Evolutionary conservation across 2,329 filamentous ascomycete genomes (phyloP), one percentile per base, ranked within the genome.

Genomic region (Tympanopsis confertula): DNA sequence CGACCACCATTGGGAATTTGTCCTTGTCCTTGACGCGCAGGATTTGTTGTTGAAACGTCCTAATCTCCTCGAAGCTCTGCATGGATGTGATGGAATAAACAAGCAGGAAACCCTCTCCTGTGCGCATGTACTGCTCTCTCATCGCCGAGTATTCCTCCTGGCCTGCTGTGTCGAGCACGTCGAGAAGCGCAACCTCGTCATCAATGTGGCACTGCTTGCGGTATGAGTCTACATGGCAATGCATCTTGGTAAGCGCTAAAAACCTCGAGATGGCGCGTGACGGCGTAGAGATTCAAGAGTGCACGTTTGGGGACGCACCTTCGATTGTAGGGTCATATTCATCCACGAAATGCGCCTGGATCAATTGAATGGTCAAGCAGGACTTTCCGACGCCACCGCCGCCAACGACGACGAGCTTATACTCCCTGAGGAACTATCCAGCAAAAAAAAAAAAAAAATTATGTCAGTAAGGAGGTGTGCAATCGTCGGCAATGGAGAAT

Each of bases 201-300:
- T 86, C 80, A 57, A 85, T 82, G 47, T 82, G 74, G 55, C 80
- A 85, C 68, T 85, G 80, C 71, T 86, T 86, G 65, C 80, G 78
- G 65, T 86, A 86, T 44, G 81, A 85, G 57, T 85, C 80, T 85
- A 57, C 41, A 37, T 19, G 13, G 28, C 15, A 17, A 18, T n/a
- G 29, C 17, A 40, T 22, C 43, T 45, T 29, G 46, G 42, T 32
- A 26, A 28, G 15, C 32, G 40, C 36, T 37, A 20, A 15, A 37
- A 24, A 10, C 20, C 12, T 20, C 28, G 24, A 20, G 20, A 20
- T 19, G 15, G 37, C 42, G 36, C 32, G 10, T 14, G 39, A 29
- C 35, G 40, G 19, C 17, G 30, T 35, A 43, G 32, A 45, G 47
- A 39, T 39, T 29, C 19, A 36, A 36, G 39, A 39, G 53, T 15